Percentiles rank a stretch among this genome's conserved stretches.
phyloP scores from a whole-genome alignment of 179 eudicot species.

The Patellifolia procumbens region DNA sequence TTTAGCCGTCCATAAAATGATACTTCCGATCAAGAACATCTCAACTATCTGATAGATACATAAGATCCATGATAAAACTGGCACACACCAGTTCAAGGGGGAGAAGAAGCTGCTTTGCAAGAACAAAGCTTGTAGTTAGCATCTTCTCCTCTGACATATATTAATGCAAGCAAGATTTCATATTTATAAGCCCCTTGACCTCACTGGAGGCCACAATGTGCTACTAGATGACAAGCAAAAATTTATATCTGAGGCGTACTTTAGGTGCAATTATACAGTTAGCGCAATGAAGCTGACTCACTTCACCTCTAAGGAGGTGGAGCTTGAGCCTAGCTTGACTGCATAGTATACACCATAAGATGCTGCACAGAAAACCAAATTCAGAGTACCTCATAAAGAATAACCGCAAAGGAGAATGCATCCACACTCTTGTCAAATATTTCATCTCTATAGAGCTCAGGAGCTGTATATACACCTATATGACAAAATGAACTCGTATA shows the following conservation, averaged over 20 bases:
- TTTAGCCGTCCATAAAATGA: not conserved
- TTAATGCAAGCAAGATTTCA: no score
- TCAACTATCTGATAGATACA: not conserved
- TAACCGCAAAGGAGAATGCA: conserved; percentile 78
- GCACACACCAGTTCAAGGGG: not conserved
- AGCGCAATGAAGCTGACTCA: not conserved
- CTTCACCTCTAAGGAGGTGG: not conserved
- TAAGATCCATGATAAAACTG: not conserved
- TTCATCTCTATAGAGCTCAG: conserved; percentile 79
- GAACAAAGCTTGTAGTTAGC: not conserved
- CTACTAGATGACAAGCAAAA: not conserved
- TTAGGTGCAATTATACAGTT: not conserved
- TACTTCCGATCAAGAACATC: not conserved
- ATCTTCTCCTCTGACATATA: not conserved
- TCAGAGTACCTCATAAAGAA: conserved; percentile 82
- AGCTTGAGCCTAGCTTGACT: not conserved
- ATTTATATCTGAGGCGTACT: conserved; percentile 1
- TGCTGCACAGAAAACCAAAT: conserved; percentile 2
- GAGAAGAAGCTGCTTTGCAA: not conserved
- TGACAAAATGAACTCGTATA: conserved; percentile 17
- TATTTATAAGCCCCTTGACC: not conserved
- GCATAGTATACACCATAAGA: not conserved
- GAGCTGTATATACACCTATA: conserved; percentile 79
- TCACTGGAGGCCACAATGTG: not conserved
- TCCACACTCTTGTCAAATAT: conserved; percentile 90